Percentiles rank a stretch among this genome's conserved stretches.
Conservation (phyloP, 2,329 filamentous ascomycete genomes). For the Aspergillus fischeri region DNA sequence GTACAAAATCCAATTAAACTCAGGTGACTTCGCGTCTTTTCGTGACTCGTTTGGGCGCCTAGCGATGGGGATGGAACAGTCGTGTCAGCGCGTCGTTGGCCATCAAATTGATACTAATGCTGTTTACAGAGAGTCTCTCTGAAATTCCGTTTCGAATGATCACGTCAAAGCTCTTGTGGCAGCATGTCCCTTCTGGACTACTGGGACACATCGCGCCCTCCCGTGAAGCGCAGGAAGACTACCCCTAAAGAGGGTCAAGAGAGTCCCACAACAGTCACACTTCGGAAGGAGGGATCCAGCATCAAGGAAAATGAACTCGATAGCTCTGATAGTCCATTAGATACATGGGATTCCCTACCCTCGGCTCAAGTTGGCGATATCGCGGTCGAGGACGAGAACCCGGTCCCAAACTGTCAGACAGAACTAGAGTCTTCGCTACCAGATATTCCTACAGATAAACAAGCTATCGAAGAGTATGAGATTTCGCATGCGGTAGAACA, state of each 20-base stretch:
- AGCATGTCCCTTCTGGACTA: conserved; percentile 36
- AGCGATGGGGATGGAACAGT: neutral
- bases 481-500: conserved; percentile 57
- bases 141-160: neutral
- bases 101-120: neutral
- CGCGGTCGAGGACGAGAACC: neutral
- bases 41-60: conserved; percentile 1
- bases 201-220: conserved; percentile 30
- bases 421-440: conserved; percentile 71
- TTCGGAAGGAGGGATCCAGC: conserved; percentile 10
- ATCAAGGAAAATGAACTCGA: neutral
- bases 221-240: conserved; percentile 30
- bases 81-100: neutral
- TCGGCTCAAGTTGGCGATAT: neutral
- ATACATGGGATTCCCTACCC: conserved; percentile 24
- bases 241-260: conserved; percentile 10
- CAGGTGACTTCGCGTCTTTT: conserved; percentile 15
- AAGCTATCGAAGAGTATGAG: conserved; percentile 78
- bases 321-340: conserved; percentile 30
- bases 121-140: neutral
- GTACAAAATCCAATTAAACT: conserved; percentile 1
- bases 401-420: conserved; percentile 47
- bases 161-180: conserved; percentile 5
- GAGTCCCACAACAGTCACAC: neutral
- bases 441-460: conserved; percentile 60